These are phyloP conservation scores for Atkinsonella hypoxylon DNA, from an alignment of 2,329 filamentous ascomycete species.

Conservation along the genomic window DNA sequence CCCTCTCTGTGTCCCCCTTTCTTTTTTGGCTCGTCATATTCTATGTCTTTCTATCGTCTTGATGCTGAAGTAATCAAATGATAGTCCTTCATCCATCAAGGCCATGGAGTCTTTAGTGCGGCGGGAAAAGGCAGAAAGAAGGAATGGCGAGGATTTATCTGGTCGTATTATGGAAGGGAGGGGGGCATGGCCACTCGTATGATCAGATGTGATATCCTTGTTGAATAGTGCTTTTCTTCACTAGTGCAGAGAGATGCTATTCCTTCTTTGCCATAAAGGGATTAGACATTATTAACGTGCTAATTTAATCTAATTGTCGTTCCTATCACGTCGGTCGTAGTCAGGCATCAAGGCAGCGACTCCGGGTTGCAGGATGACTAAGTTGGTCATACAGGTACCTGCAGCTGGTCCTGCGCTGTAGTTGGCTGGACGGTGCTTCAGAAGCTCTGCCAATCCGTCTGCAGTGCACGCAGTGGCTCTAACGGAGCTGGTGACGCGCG, in stretches of 20 bases:
- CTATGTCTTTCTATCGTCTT: not conserved
- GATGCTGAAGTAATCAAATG: not conserved
- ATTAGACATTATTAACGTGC: no score
- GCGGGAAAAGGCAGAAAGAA: not conserved
- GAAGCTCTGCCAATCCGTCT: not conserved
- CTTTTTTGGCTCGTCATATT: not conserved
- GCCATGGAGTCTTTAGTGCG: not conserved
- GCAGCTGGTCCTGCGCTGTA: not conserved
- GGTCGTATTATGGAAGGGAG: not conserved
- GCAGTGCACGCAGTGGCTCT: not conserved
- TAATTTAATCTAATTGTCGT: no score
- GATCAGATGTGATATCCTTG: constrained; percentile 4
- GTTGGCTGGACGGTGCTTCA: not conserved
- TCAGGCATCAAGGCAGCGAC: constrained; percentile 4
- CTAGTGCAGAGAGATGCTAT: not conserved
- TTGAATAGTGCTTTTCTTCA: constrained; percentile 5
- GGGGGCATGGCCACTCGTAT: not conserved
- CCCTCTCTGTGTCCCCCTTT: not conserved
- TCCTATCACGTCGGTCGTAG: not conserved
- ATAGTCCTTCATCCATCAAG: not conserved
- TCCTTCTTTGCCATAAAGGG: no score
- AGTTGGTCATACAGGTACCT: not conserved
- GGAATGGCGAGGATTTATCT: not conserved
- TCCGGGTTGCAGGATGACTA: not conserved
- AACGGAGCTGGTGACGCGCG: constrained; percentile 25